Base-by-base conservation (phyloP, 306 rosid genomes). In the Prunus davidiana region DNA sequence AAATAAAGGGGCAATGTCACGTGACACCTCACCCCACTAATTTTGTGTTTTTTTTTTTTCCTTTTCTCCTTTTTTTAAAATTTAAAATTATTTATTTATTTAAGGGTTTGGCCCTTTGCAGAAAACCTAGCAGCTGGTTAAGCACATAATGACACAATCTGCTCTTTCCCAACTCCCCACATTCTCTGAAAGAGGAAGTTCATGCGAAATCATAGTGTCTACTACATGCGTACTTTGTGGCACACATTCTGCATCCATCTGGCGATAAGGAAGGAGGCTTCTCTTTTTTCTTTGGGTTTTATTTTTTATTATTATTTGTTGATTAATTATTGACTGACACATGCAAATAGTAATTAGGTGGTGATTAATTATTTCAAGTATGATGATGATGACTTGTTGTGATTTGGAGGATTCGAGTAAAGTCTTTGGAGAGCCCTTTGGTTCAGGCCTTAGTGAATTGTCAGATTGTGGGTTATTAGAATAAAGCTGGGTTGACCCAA, bases 201-300 rank as follows among this genome's bases (percentile, higher is more conserved):
- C 78, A 76, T 82, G 89, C 83, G 79, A 86, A 87, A 89, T 91
- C 79, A 91, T 89, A 76, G 54, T 89, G 90, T 87, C 91, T 56
- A 82, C 83, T 71, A 78, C 96, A 88, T 78, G 90, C 90, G 60
- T 81, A 83, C 82, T 77, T 81, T 72, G 30, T 63, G 52, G 47
- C 90, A 84, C 79, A 60, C 25, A 60, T 38, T 58, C 58, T 73
- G 60, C 45, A 11, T 25, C 18, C 69, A n/a, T 55, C 24, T 67
- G 46, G 16, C 30, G 27, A 61, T 74, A 63, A 2, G 19, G 32
- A 64, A 41, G 71, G 51, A 63, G 14, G 2, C 41, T 34, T 34
- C 8, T 32, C 5, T 1, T 32, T 43, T 65, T 6, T 45, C 0
- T 13, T 61, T 75, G 16, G 4, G 8, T 3, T n/a, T 73, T 56